Evolutionary conservation across 2,329 filamentous ascomycete species (phyloP), one percentile per base, ranked within the genome.

Genomic region (Diaporthe caulivora): DNA sequence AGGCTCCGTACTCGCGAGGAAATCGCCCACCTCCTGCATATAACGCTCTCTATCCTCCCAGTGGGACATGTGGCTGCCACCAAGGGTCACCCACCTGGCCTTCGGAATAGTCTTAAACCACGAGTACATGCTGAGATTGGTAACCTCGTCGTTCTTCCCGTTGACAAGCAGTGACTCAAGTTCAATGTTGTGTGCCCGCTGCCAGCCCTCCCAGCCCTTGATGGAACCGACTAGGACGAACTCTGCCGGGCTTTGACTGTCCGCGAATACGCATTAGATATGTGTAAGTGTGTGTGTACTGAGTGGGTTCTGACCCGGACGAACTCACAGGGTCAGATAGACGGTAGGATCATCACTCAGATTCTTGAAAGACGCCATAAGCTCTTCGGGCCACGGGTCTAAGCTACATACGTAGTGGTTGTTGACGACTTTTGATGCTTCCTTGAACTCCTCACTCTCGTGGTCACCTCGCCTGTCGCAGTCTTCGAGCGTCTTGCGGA

Each of bases 211-310:
- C 76, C 76, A 80, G 24, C 77, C 73, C 58, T 77, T 78, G 6
- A 79, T 58, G 10, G 72, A 74, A 10, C 80, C 78, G 4, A 72
- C 64, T 5, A 79, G 77, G 3, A 76, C 72, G 51, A 80, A 79
- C 67, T 80, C 79, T 0, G 78, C 78, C 15, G 77, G 77, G 0
- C 79, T 78, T 78, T 80, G 78, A 71, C 79, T 78, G 24, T 54
- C 72, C 64, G 13, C 55, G 21, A 1, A 24, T 37, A 2, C 8
- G 17, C 8, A 11, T 70, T 18, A 70, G 71, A 26, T 31, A 31
- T 1, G 1, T 1, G 6, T n/a, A 11, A n/a, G n/a, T 1, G 21
- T 13, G 9, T 6, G 5, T 21, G 37, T 54, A 11, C 55, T 1
- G 26, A 53, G 18, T 21, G 15, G 42, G 24, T 15, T 8, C 5